phyloP scores from a whole-genome alignment of 306 rosid genomes.

The Rubus idaeus region DNA sequence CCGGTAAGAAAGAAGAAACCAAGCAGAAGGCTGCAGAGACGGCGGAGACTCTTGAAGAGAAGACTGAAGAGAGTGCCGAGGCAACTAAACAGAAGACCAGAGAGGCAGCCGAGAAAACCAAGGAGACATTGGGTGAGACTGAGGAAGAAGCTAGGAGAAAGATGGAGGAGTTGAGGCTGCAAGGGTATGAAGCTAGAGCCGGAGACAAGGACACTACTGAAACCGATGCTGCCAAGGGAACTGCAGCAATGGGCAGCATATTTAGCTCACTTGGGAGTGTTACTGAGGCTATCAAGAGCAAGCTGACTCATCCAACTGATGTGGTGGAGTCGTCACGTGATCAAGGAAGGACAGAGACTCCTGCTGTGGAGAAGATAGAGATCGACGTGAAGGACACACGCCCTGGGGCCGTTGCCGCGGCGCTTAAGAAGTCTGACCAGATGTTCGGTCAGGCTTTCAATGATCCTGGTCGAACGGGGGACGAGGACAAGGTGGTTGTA shows the following conservation, averaged over 20 bases:
- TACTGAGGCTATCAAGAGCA: constrained; percentile 9
- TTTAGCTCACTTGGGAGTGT: neutral
- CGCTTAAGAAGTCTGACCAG: constrained; percentile 42
- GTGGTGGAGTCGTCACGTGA: constrained; percentile 23
- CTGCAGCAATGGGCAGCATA: neutral
- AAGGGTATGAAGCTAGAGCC: constrained; percentile 19
- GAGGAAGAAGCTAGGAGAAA: constrained; percentile 48
- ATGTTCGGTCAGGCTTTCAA: constrained; percentile 47
- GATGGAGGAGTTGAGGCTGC: constrained; percentile 44
- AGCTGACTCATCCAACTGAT: constrained; percentile 15
- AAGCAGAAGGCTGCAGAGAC: constrained; percentile 47
- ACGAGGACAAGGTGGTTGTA: constrained; percentile 38
- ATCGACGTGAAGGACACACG: constrained; percentile 41
- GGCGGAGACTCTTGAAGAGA: constrained; percentile 38
- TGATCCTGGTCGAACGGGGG: constrained; percentile 43
- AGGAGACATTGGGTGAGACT: constrained; percentile 51
- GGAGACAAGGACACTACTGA: neutral
- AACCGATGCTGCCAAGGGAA: constrained; percentile 11
- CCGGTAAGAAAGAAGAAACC: constrained; percentile 61
- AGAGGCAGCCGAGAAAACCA: constrained; percentile 41
- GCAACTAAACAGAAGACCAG: constrained; percentile 41
- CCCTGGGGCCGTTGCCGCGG: constrained; percentile 50
- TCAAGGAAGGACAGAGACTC: neutral
- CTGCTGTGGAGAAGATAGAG: constrained; percentile 22
- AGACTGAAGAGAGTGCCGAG: constrained; percentile 36